These are phyloP conservation scores for Hanseniaspora vineae DNA, from an alignment of 805 yeast species.

Conservation along the genomic window DNA sequence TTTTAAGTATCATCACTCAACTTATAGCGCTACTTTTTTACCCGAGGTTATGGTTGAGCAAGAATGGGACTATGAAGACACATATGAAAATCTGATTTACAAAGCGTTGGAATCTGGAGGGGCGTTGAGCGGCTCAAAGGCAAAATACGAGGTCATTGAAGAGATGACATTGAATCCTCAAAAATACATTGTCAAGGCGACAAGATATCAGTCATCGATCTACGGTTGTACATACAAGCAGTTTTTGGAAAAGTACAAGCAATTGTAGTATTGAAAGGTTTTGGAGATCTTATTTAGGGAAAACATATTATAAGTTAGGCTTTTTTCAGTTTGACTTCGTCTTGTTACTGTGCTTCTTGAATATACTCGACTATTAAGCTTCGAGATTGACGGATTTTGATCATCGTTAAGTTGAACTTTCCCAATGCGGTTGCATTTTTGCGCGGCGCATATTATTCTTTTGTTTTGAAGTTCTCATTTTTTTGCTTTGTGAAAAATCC, in stretches of 20 bases:
- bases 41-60: conserved; percentile 89
- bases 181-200: conserved; percentile 28
- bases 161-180: conserved; percentile 23
- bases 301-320: too few species aligned
- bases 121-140: neutral
- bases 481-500: too few species aligned
- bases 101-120: conserved; percentile 30
- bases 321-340: too few species aligned
- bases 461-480: too few species aligned
- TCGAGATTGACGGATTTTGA: too few species aligned
- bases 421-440: too few species aligned
- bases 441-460: too few species aligned
- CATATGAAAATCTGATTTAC: conserved; percentile 53
- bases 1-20: conserved; percentile 29
- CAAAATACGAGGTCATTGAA: conserved; percentile 13
- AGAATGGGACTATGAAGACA: conserved; percentile 62
- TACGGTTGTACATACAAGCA: conserved; percentile 29
- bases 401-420: too few species aligned
- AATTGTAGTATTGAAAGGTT: neutral
- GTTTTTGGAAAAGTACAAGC: conserved; percentile 12
- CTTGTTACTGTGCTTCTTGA: too few species aligned
- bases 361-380: too few species aligned
- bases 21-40: conserved; percentile 64
- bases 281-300: too few species aligned
- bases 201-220: conserved; percentile 45